Base-by-base conservation (phyloP, 1,284 basidiomycete species). In the Heliocybe sulcata region DNA sequence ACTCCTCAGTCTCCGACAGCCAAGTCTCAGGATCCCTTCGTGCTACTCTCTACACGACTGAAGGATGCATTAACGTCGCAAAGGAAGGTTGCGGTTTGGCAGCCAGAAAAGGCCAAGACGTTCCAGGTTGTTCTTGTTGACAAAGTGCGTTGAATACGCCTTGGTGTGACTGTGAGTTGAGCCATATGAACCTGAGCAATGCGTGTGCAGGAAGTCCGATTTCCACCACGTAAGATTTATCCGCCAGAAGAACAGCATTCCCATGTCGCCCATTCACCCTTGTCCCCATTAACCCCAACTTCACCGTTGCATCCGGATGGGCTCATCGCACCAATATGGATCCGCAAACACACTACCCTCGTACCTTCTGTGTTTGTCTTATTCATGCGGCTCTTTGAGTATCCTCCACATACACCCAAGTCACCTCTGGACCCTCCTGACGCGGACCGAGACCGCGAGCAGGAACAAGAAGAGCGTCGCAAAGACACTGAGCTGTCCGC, bases 241-340 rank as follows among this genome's bases (percentile, higher is more conserved):
- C 74, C 83, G 2, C 73, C 78, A 42, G 76, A 74, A 25, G 76
- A 87, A 52, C 79, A 80, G 56, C 74, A 80, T 59, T 64, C 80
- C 3, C 68, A 75, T 1, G 64, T 66, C 29, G 69, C 80, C 12
- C 92, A 94, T 68, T 98, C 94, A 0, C 94, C 94, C 0, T 77
- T 98, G 8, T 97, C 92, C 0, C 96, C 96, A 0, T 72, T 97
- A 25, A 92, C 91, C 0, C 86, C 90, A 0, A 80, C 86, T 1
- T 95, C 93, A 0, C 95, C 96, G 0, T 75, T 97, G 14, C 82
- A 92, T 67, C 96, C 96, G 0, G 96, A 99, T 67, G 96, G 96
- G 0, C 73, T 99, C 51, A 92, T 99, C 56, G 93, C 95, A 1
- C 96, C 95, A 0, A 92, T 98, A 63, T 99, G 96, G 96, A 85